Base-by-base conservation (phyloP, 805 yeast species). In the Kazachstania martiniae region DNA sequence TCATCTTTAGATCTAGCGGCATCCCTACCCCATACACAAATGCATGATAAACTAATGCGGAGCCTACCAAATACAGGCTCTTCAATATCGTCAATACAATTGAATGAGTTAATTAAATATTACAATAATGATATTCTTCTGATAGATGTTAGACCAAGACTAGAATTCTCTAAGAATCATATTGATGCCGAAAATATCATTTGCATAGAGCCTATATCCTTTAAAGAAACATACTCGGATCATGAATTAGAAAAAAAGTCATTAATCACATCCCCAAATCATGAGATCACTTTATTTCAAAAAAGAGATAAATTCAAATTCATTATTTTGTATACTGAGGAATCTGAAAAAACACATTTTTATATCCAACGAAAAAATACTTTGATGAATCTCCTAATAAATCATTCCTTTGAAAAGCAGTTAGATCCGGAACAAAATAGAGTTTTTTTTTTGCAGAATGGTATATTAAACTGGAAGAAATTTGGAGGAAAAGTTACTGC, bases 161-260 rank as follows among this genome's bases (percentile, higher is more conserved):
- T 61, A 13, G 76, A 72, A 23, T 86, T 68, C 48, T 69, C 72
- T 29, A 59, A 61, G 27, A 69, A 71, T 29, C 95, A 85, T 53
- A 73, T 87, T 15, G 60, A 68, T 9, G 59, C 72, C 17, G 56
- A 61, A 3, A 71, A 79, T 33, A 53, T 80, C 7, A 66, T 83
- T 8, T 82, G 87, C 49, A 67, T 87, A 13, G 94, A 84, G 33
- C 95, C 96, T 0, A 63, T 68, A 13, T 64, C 73, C 1, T 59
- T 77, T 13, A 56, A 73, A 32, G 51, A 56, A 1, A 58, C 61
- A 8, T 70, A 72, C 47, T 62, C 70, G 0, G 83, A 81, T 44
- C 56, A 52, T n/a, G 89, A 79, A 34, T 57, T 87, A n/a, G 82
- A 79, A 43, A 66, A 63, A 27, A 58, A 70, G 29, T 66, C 89